Base-by-base conservation (phyloP, 352 stramenopile genomes). In the Achlya hypogyna region DNA sequence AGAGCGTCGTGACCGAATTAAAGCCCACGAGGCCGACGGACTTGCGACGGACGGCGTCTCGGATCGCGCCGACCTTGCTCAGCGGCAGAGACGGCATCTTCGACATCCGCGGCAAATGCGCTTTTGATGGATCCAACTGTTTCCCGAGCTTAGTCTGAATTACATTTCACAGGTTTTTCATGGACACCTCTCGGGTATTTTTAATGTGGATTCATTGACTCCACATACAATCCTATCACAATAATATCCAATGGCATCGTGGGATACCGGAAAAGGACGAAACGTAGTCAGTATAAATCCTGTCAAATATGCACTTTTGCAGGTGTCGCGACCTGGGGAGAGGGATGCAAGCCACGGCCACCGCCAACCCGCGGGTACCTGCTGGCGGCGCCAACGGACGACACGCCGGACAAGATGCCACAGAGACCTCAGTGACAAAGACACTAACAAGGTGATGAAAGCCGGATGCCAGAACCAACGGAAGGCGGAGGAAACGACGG, bases 41-140 rank as follows among this genome's bases (percentile, higher is more conserved):
- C 66, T 86, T 88, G 49, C 80, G 77, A 4, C 75, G 74, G 53
- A 88, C 78, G 14, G 78, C 77, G 20, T 88, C 80, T 28, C 80
- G 78, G n/a, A 88, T 77, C 38, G 81, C 76, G 51, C 73, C 76
- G 67, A 86, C 78, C 54, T 64, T 64, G 54, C 38, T 45, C 38
- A 45, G 38, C 38, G 38, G 38, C 38, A 45, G 38, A 45, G 38
- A 45, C n/a, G 38, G 38, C 38, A 45, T 45, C 38, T 45, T 45
- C 38, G 38, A 45, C 38, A 45, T 45, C 38, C 38, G 38, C 38
- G 38, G 38, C 38, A 45, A 45, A 45, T n/a, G 38, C 2, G 38
- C 38, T 45, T 45, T 45, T 45, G 38, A 45, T 45, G 38, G 38
- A 45, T 45, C 38, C 38, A 45, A 45, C 38, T 45, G 12, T 45